These are phyloP conservation scores for Filosporella fistucella DNA, from an alignment of 495 filamentous ascomycete species.

Conservation along the genomic window DNA sequence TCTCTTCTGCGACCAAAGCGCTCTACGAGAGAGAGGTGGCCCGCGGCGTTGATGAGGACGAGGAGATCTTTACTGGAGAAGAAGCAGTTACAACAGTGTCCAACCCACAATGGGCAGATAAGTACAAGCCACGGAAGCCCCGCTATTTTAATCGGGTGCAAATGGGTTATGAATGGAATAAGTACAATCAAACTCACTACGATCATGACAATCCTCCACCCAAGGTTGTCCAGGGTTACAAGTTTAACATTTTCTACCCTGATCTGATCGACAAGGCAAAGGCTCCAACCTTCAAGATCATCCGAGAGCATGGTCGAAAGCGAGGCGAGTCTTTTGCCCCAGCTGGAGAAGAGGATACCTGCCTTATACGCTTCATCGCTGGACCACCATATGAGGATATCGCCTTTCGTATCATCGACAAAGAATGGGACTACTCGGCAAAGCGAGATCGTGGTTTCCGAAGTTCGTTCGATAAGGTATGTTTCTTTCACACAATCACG, in stretches of 20 bases:
- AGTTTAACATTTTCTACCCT: slow-evolving; percentile 99
- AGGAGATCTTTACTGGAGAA: slow-evolving; percentile 94
- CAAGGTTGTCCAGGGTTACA: slow-evolving; percentile 97
- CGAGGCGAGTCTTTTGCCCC: slow-evolving; percentile 88
- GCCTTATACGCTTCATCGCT: slow-evolving; percentile 91
- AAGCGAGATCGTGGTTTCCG: slow-evolving; percentile 93
- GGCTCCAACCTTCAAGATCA: slow-evolving; percentile 91
- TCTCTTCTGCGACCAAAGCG: slow-evolving; percentile 85
- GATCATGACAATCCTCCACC: slow-evolving; percentile 98
- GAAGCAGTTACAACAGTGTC: slow-evolving; percentile 64
- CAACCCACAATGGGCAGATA: slow-evolving; percentile 79
- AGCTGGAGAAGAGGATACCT: slow-evolving; percentile 97
- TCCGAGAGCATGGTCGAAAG: slow-evolving; percentile 84
- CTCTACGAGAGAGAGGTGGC: slow-evolving; percentile 92
- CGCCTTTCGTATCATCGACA: slow-evolving; percentile 96
- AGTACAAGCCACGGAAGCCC: slow-evolving; percentile 89
- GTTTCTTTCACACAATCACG: slow-evolving; percentile 22
- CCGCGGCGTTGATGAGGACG: slow-evolving; percentile 84
- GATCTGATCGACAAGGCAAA: slow-evolving; percentile 96
- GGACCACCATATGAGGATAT: slow-evolving; percentile 97
- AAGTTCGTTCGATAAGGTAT: slow-evolving; percentile 96
- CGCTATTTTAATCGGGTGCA: slow-evolving; percentile 97
- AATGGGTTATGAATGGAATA: slow-evolving; percentile 99
- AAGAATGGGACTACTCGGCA: slow-evolving; percentile 98
- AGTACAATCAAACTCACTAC: slow-evolving; percentile 99